Percentiles rank a stretch among this genome's conserved stretches.
Evolutionary conservation across 495 filamentous ascomycete species (phyloP).

Genomic region (Parachaetomium inaequale): DNA sequence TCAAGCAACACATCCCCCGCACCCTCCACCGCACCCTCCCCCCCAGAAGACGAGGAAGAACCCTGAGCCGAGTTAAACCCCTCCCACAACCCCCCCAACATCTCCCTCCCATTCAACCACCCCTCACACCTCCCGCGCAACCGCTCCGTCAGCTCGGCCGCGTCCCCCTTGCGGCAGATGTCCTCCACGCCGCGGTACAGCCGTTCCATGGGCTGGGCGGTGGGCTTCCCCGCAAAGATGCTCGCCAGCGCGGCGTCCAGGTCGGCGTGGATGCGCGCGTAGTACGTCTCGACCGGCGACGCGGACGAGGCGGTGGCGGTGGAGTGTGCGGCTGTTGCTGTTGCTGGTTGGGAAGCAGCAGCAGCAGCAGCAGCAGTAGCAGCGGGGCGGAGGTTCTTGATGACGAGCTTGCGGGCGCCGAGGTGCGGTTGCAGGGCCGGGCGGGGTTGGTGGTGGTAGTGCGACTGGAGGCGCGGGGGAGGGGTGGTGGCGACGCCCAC

Average conservation of each 20-base stretch:
- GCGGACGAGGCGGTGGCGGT: not conserved
- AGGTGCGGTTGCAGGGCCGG: conserved; percentile 51
- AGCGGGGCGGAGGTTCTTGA: conserved; percentile 78
- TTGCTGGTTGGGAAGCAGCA: not conserved
- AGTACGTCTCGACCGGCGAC: conserved; percentile 54
- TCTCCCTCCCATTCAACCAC: conserved; percentile 52
- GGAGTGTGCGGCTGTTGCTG: conserved; percentile 42
- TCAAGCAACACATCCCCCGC: conserved; percentile 52
- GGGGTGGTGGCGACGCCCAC: not conserved
- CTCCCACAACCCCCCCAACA: conserved; percentile 52
- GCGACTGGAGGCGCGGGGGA: not conserved
- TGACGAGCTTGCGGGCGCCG: conserved; percentile 75
- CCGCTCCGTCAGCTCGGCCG: conserved; percentile 58
- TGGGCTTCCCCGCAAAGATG: conserved; percentile 62
- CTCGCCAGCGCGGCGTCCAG: conserved; percentile 67
- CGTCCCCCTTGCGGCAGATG: conserved; percentile 71
- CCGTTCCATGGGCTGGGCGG: conserved; percentile 70
- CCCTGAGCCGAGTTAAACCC: not conserved
- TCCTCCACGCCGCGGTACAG: conserved; percentile 89
- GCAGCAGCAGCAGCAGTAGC: too few relatives aligned
- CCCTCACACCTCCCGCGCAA: conserved; percentile 60
- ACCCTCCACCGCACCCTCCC: not conserved
- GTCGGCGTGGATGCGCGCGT: conserved; percentile 65
- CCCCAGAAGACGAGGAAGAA: not conserved
- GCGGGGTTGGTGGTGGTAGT: conserved; percentile 2